Evolutionary conservation across 805 yeast genomes (phyloP), one percentile per base, ranked within the genome.

Genomic region (Brettanomyces custersianus): DNA sequence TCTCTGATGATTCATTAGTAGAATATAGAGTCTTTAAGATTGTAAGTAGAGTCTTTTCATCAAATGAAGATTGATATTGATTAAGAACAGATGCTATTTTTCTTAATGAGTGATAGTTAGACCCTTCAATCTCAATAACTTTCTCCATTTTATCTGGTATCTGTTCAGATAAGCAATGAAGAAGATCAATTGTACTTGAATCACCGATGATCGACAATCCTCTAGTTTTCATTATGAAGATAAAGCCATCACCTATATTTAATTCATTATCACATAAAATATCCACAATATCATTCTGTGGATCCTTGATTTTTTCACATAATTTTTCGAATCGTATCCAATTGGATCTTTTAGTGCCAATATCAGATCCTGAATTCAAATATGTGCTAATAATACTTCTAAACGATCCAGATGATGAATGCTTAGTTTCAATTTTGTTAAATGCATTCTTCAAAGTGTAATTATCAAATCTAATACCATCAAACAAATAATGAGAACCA

Each of bases 271-370:
- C 49, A 21, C 33, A 48, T 1, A 76, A 60, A 26, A 84, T 62
- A 0, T 80, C 66, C 19, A 33, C 30, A 10, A 38, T 17, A 47
- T 83, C 92, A 39, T 69, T 66, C 15, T 75, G 64, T 32, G 68
- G 66, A 40, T 71, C 79, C 40, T 69, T 70, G 36, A 82, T 64
- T 48, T 87, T 95, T 38, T 70, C 72, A 51, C 94, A 79, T 19
- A 87, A 62, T 2, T 83, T 67, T 39, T 77, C 80, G 39, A 88
- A 70, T 40, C 79, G 74, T 23, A 70, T 62, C 82, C 94, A 78
- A n/a, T 46, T 77, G 77, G 21, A 66, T 66, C 33, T 59, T 55
- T n/a, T 66, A 42, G n/a, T n/a, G n/a, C n/a, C n/a, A n/a, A n/a
- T n/a, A n/a, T n/a, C n/a, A n/a, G n/a, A n/a, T n/a, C n/a, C n/a